phyloP scores from a whole-genome alignment of 805 yeast genomes.

The Kazachstania martiniae region DNA sequence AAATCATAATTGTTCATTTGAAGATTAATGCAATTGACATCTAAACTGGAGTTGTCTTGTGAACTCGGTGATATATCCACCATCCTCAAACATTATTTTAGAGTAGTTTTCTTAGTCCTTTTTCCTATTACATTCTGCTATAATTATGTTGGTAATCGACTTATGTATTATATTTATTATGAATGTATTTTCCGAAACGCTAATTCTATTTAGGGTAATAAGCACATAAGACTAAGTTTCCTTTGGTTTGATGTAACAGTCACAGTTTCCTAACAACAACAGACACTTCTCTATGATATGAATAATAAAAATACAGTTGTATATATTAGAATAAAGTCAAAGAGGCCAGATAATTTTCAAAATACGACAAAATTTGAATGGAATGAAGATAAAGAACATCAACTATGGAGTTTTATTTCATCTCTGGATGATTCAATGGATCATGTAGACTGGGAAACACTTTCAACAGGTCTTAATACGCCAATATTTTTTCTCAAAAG shows the following conservation, averaged over 20 bases:
- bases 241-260: no score
- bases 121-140: no score
- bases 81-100: no score
- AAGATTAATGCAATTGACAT: conserved; percentile 26
- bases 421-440: conserved; percentile 13
- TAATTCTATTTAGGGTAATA: no score
- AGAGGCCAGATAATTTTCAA: conserved; percentile 30
- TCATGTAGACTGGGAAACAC: conserved; percentile 22
- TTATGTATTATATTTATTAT: no score
- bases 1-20: conserved; percentile 57
- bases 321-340: conserved; percentile 34
- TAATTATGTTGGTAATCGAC: no score
- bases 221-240: no score
- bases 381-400: conserved; percentile 24
- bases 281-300: conserved; percentile 15
- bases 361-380: conserved; percentile 31
- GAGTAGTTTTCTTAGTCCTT: no score
- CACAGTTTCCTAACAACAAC: no score
- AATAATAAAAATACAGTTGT: conserved; percentile 28
- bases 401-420: conserved; percentile 23
- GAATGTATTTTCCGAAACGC: no score
- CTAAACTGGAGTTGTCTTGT: conserved; percentile 4
- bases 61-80: no score
- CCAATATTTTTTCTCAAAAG: conserved; percentile 21
- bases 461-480: conserved; percentile 29